phyloP scores from a whole-genome alignment of 257 asterid species.

The Solanum peruvianum region DNA sequence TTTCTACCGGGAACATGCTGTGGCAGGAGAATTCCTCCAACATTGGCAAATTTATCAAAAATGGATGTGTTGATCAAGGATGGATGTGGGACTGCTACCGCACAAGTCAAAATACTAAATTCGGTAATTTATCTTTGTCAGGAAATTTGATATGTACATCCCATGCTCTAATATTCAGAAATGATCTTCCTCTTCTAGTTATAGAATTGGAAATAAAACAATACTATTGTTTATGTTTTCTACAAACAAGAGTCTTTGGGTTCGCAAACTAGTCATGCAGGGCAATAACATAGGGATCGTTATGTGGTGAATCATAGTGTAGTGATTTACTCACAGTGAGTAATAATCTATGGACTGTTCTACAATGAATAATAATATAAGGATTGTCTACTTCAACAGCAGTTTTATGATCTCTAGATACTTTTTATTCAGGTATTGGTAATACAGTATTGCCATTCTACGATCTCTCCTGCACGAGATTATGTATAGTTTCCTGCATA shows the following conservation, averaged over 20 bases:
- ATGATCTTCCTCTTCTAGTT: background rate
- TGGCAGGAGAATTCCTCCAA: slow-evolving; percentile 71
- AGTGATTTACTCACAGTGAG: background rate
- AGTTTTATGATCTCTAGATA: background rate
- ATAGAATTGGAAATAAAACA: background rate
- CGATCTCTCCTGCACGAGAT: background rate
- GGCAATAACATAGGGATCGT: background rate
- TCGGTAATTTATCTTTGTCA: slow-evolving; percentile 32
- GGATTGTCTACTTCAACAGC: background rate
- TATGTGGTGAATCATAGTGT: background rate
- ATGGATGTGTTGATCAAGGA: slow-evolving; percentile 69
- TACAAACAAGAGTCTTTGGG: background rate
- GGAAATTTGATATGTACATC: background rate
- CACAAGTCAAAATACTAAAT: slow-evolving; percentile 52
- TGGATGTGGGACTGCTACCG: slow-evolving; percentile 60
- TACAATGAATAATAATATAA: background rate
- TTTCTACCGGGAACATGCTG: background rate
- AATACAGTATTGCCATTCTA: background rate
- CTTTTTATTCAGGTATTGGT: background rate
- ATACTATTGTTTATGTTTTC: background rate
- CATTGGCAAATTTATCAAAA: slow-evolving; percentile 60
- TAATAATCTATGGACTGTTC: background rate
- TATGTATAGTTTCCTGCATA: background rate
- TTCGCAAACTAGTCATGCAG: background rate
- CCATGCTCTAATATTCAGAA: background rate